These are phyloP conservation scores for Zygoascus biomembranicola DNA, from an alignment of 805 yeast species.

Conservation along the genomic window DNA sequence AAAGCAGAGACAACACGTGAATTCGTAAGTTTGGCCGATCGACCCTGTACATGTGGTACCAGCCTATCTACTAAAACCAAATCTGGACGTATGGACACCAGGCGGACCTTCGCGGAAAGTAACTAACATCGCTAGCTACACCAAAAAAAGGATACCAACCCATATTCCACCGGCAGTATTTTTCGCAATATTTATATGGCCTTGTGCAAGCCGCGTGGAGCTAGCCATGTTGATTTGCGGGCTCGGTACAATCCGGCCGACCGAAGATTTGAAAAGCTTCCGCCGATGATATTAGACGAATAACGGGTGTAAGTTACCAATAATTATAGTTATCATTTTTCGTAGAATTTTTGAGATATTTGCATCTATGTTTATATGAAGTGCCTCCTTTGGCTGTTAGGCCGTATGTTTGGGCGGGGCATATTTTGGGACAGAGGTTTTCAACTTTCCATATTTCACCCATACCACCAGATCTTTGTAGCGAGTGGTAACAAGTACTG, in stretches of 20 bases:
- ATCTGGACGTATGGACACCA: neutral
- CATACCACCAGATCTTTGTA: neutral
- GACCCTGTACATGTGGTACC: neutral
- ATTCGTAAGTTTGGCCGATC: slow-evolving; percentile 35
- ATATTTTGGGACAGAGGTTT: neutral
- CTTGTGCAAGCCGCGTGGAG: neutral
- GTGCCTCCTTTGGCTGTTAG: neutral
- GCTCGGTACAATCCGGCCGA: slow-evolving; percentile 31
- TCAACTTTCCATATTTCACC: neutral
- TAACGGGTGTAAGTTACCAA: neutral
- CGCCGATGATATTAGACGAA: slow-evolving; percentile 1
- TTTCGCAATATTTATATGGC: slow-evolving; percentile 24
- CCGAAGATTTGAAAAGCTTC: slow-evolving; percentile 29
- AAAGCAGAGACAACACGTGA: slow-evolving; percentile 68
- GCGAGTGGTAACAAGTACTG: neutral
- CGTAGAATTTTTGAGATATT: neutral
- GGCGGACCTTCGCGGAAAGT: neutral
- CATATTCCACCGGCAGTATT: slow-evolving; percentile 32
- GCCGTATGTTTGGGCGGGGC: neutral
- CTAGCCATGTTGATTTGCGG: slow-evolving; percentile 11
- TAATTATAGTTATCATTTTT: neutral
- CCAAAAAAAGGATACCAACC: neutral
- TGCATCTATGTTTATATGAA: neutral
- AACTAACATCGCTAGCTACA: slow-evolving; percentile 8
- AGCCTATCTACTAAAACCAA: neutral